Evolutionary conservation across 1,284 basidiomycete species (phyloP), one percentile per base, ranked within the genome.

Genomic region (Bothia castanella): DNA sequence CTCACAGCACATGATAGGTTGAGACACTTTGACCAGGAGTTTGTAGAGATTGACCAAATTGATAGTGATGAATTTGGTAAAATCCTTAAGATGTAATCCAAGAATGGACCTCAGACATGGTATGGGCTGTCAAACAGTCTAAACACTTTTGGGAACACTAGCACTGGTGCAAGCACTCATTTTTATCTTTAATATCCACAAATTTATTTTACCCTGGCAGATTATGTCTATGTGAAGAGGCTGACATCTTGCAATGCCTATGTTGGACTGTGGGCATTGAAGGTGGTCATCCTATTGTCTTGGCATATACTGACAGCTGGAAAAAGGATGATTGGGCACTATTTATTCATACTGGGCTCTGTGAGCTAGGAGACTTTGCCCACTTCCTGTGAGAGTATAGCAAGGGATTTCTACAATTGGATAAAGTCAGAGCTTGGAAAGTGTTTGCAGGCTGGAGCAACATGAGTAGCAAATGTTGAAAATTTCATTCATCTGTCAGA

Each of bases 391-490:
- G 91, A 75, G 89, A 95, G 70, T 98, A 92, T 67, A 95, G 97
- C 5, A 80, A 85, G 40, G 78, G 78, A 30, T 92, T 90, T 69
- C 87, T 91, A 49, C 75, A 82, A 53, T 77, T 99, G 51, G 94
- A 98, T 63, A 96, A 99, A 72, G 87, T 87, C 27, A 79, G 92
- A 48, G 87, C 98, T 42, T 99, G 97, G 97, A 99, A 99, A 78
- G 89, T 98, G 59, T 77, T 96, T 50, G 86, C 87, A 37, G 97
- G 99, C 69, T 76, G 99, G 51, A 85, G 85, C 62, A 85, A 87
- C 70, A 90, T 92, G 74, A 76, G 87, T 79, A 21, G 46, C 6
- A 14, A 45, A 23, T 14, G 30, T 32, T 23, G 20, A 54, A 48
- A 34, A 10, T 36, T 49, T 49, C 42, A 45, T 52, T 42, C 20